Evolutionary conservation across 441 rosid species (phyloP).

Genomic region (Syzygium syzygioides): DNA sequence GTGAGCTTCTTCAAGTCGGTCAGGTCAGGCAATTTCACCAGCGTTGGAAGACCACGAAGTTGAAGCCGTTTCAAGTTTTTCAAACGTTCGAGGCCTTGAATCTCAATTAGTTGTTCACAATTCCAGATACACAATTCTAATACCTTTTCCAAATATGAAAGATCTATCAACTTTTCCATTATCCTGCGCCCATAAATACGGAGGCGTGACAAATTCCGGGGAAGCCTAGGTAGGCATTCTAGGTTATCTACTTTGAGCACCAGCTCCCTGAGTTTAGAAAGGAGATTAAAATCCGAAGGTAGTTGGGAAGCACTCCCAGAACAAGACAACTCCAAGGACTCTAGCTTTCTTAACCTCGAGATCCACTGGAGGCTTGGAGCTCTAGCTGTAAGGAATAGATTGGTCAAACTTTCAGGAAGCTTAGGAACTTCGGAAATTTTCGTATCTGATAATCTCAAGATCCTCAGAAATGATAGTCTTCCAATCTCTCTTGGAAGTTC

Average conservation of each 20-base stretch:
- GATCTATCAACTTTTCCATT: not conserved
- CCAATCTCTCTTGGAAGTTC: not conserved
- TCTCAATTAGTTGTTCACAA: not conserved
- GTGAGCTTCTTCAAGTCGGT: not conserved
- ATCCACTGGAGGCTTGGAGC: not conserved
- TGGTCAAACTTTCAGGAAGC: not conserved
- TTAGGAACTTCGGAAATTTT: accelerated
- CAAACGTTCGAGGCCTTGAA: not conserved
- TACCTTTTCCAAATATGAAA: not conserved
- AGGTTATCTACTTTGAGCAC: accelerated
- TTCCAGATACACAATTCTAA: accelerated
- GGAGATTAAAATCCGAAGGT: not conserved
- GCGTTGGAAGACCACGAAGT: accelerated
- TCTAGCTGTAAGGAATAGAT: not conserved
- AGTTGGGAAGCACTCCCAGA: not conserved
- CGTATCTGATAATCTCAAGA: not conserved
- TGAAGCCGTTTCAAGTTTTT: accelerated
- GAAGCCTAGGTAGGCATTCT: not conserved
- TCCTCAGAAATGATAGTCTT: not conserved
- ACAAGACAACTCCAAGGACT: accelerated
- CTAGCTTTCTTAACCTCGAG: not conserved
- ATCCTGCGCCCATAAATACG: accelerated
- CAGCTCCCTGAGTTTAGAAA: not conserved
- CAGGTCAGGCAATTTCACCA: not conserved
- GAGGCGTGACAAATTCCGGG: accelerated